Evolutionary conservation across 805 yeast genomes (phyloP).

Genomic region (Candida maris): DNA sequence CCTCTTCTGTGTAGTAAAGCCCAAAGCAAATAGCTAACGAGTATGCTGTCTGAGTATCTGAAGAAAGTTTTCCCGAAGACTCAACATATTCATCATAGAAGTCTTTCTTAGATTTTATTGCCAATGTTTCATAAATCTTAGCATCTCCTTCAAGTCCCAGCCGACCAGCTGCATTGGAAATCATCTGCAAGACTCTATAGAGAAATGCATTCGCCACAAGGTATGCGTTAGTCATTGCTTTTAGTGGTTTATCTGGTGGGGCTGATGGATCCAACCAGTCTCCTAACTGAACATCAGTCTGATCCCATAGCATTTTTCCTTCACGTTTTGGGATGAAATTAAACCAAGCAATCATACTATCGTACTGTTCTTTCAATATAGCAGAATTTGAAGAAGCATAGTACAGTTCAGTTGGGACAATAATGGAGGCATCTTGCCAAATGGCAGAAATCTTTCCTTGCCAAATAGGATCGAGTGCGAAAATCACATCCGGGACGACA

Average conservation of each 20-base stretch:
- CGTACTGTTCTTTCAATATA: constrained; percentile 10
- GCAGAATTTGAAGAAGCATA: constrained; percentile 10
- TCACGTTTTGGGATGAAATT: constrained; percentile 14
- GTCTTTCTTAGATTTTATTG: constrained; percentile 11
- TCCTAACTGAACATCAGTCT: constrained; percentile 28
- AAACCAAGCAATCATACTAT: constrained; percentile 15
- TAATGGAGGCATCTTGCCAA: constrained; percentile 25
- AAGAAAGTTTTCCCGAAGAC: constrained; percentile 14
- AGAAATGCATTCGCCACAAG: constrained; percentile 26
- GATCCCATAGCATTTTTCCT: constrained; percentile 14
- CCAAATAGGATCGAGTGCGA: constrained; percentile 12
- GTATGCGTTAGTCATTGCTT: constrained; percentile 20
- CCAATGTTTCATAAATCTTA: constrained; percentile 7
- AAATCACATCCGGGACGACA: constrained; percentile 21
- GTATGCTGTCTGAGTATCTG: constrained; percentile 26
- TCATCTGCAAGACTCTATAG: constrained; percentile 11
- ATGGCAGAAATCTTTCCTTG: constrained; percentile 16
- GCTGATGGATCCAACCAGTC: constrained; percentile 28
- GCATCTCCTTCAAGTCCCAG: constrained; percentile 12
- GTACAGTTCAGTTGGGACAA: constrained; percentile 17
- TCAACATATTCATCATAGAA: constrained; percentile 19
- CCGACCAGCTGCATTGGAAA: constrained; percentile 9
- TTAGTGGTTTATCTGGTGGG: constrained; percentile 24
- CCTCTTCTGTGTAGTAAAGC: constrained; percentile 15
- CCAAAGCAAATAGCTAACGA: constrained; percentile 21